Base-by-base conservation (phyloP, 2,329 filamentous ascomycete species). In the Colletotrichum magnum region DNA sequence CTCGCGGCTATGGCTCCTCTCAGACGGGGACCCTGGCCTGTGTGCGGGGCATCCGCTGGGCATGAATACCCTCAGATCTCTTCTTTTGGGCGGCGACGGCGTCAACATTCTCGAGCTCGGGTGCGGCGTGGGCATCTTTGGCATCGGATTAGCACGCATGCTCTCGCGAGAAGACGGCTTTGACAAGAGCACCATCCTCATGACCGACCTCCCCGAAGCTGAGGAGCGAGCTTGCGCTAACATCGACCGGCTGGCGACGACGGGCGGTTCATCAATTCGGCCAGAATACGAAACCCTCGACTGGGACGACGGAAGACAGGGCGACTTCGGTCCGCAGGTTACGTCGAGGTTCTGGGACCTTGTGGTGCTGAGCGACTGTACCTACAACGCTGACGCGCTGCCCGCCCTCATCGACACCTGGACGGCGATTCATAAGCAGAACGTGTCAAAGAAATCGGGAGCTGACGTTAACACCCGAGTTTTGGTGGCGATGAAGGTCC, bases 311-410 rank as follows among this genome's bases (percentile, higher is more conserved):
- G 87, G 85, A 0, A 77, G 80, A 32, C 69, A 76, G 2, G 86
- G 85, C 0, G 64, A 58, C 0, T 86, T 89, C 69, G 85, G 85
- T 0, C 72, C 78, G 0, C 74, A 80, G 26, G 81, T 80, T 1
- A 70, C 73, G n/a, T 77, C 79, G 1, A 77, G 76, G 2, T 69
- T 75, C 2, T 90, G 87, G 87, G 84, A 89, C 68, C 77, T 89
- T 5, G 74, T 89, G 54, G 80, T 88, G 60, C 78, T 90, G 24
- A 89, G 87, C 74, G 88, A 90, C 75, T 89, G 88, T 81, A 89
- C 87, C 0, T 90, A 90, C 80, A 90, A 90, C 70, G 84, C 83
- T 61, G 87, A 89, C 74, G 85, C 83, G 71, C 77, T 90, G 28
- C 83, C 86, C 1, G 82, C 85, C 2, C 80, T 90, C 24, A 84